These are phyloP conservation scores for Aureobasidium sp. DNA, from an alignment of 2,329 filamentous ascomycete species.

Conservation along the genomic window DNA sequence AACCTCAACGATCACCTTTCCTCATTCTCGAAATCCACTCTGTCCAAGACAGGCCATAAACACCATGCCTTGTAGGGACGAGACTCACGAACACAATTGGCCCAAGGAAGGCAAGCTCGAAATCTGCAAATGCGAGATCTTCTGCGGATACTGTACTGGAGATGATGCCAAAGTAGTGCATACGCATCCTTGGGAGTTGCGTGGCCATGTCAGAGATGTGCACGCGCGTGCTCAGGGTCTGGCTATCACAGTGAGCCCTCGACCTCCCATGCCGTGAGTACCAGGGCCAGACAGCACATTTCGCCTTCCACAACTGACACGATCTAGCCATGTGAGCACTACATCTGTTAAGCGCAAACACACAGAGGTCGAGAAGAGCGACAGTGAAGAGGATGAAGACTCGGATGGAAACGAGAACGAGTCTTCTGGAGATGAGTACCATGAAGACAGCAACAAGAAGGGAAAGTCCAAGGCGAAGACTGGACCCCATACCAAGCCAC, in stretches of 20 bases:
- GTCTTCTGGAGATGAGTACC: background rate
- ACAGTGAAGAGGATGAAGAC: background rate
- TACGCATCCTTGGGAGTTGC: background rate
- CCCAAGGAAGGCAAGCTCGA: background rate
- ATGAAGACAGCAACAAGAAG: background rate
- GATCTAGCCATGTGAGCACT: background rate
- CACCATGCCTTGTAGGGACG: background rate
- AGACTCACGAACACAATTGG: background rate
- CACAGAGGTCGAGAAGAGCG: background rate
- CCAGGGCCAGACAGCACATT: background rate
- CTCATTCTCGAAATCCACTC: background rate
- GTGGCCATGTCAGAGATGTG: background rate
- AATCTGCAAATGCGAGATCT: background rate
- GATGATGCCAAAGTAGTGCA: background rate
- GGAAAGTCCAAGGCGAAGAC: background rate
- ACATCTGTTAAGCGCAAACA: background rate
- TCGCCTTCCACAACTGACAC: background rate
- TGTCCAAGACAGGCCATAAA: background rate
- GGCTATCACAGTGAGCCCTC: background rate
- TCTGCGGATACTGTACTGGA: background rate
- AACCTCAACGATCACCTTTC: background rate
- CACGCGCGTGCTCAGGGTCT: background rate
- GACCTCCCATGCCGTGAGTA: background rate
- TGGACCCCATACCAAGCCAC: background rate
- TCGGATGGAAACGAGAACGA: background rate